phyloP scores from a whole-genome alignment of 108 stramenopile genomes.

The Cyclotella kingstonii region DNA sequence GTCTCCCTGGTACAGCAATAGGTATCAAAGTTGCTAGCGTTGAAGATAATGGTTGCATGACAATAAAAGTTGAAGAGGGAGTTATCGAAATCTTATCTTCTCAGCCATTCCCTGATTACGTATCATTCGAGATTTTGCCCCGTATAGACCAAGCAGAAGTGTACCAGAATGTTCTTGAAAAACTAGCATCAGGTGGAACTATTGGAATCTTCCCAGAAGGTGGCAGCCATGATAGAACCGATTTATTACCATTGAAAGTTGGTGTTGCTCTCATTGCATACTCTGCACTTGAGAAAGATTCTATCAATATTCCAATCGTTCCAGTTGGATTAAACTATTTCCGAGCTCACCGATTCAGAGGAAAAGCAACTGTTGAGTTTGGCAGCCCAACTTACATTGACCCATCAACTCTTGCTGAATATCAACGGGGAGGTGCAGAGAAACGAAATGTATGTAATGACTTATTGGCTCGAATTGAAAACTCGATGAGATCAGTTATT shows the following conservation, averaged over 20 bases:
- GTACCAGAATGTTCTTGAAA: constrained; percentile 80
- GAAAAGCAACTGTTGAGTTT: constrained; percentile 86
- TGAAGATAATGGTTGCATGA: constrained; percentile 55
- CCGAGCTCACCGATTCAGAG: constrained; percentile 90
- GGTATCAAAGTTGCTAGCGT: constrained; percentile 71
- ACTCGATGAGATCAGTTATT: constrained; percentile 91
- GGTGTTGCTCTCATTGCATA: constrained; percentile 98
- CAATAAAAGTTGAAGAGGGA: constrained; percentile 32
- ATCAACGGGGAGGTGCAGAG: constrained; percentile 62
- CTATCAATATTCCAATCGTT: constrained; percentile 90
- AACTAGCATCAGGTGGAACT: constrained; percentile 69
- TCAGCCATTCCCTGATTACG: constrained; percentile 27
- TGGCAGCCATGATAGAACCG: constrained; percentile 96
- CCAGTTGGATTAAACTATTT: constrained; percentile 98
- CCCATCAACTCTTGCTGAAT: constrained; percentile 61
- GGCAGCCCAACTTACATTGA: constrained; percentile 81
- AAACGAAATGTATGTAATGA: constrained; percentile 81
- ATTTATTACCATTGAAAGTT: constrained; percentile 96
- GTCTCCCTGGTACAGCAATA: constrained; percentile 47
- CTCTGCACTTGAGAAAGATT: constrained; percentile 86
- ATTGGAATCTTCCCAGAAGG: constrained; percentile 99
- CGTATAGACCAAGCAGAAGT: constrained; percentile 85
- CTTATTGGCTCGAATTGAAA: constrained; percentile 79
- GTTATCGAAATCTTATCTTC: constrained; percentile 30
- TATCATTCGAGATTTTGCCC: constrained; percentile 81